Conservation (phyloP, 106 monocot genomes). For the Platanthera guangdongensis region DNA sequence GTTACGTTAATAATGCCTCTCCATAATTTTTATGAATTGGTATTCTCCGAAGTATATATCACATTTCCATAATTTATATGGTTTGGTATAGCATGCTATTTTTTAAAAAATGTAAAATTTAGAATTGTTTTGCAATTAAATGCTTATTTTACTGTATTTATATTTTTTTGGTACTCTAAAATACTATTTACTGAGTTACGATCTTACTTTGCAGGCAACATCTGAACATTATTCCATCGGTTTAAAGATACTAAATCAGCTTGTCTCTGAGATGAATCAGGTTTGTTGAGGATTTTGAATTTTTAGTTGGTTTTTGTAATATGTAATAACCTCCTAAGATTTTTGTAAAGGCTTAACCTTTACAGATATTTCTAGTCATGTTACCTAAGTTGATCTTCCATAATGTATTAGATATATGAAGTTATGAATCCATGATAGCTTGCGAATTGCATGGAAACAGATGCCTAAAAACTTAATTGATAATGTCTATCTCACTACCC, state of each 20-base stretch:
- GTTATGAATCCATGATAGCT: neutral
- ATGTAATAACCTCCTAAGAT: neutral
- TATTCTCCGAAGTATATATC: neutral
- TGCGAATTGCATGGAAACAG: neutral
- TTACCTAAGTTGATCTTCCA: neutral
- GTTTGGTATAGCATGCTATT: neutral
- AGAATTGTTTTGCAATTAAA: neutral
- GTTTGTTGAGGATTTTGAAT: conserved; percentile 21
- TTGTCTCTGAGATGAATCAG: conserved; percentile 97
- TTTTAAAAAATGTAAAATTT: too few relatives aligned
- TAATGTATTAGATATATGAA: neutral
- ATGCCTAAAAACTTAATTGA: neutral
- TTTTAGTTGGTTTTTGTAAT: neutral
- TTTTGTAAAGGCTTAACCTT: neutral
- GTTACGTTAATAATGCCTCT: neutral
- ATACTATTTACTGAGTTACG: neutral
- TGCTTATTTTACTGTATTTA: neutral
- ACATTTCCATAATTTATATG: neutral
- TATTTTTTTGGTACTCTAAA: neutral
- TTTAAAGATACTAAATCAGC: conserved; percentile 89
- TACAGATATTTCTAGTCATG: neutral
- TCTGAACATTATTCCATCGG: conserved; percentile 85
- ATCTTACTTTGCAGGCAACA: conserved; percentile 38
- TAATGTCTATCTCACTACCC: neutral
- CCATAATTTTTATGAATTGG: neutral